Conservation (phyloP, 176 grass and related monocot genomes). For the Elaeis guineensis region DNA sequence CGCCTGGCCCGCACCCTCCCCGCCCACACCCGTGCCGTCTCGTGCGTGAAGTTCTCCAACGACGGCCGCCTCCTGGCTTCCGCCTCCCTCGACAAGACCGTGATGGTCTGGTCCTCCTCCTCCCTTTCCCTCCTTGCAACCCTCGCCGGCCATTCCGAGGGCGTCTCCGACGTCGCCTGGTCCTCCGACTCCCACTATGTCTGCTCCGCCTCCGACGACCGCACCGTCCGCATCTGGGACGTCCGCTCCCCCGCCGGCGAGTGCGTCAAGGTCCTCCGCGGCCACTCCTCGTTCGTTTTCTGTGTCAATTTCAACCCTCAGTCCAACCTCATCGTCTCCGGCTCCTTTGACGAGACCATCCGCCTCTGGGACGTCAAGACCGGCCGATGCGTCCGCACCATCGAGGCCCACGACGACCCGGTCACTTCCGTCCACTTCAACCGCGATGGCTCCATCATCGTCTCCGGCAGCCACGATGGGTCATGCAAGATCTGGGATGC, state of each 20-base stretch:
- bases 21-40: background rate
- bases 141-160: conserved; percentile 10
- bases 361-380: conserved; percentile 69
- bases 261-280: conserved; percentile 60
- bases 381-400: conserved; percentile 42
- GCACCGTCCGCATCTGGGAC: conserved; percentile 10
- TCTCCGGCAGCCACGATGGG: conserved; percentile 79
- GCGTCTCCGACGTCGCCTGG: conserved; percentile 7
- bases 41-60: conserved; percentile 2
- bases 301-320: conserved; percentile 89
- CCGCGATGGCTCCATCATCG: conserved; percentile 84
- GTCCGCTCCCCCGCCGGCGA: conserved; percentile 21
- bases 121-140: background rate
- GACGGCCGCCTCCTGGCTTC: conserved; percentile 11
- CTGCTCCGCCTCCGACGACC: conserved; percentile 14
- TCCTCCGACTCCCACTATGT: conserved; percentile 10
- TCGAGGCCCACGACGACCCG: conserved; percentile 62
- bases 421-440: conserved; percentile 89
- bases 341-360: conserved; percentile 74
- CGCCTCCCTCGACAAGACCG: conserved; percentile 4
- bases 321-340: conserved; percentile 63
- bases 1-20: background rate
- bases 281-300: conserved; percentile 70
- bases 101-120: conserved; percentile 8
- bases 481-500: conserved; percentile 97